Evolutionary conservation across 2,329 filamentous ascomycete genomes (phyloP), one percentile per base, ranked within the genome.

Genomic region (Pseudocercospora musae): DNA sequence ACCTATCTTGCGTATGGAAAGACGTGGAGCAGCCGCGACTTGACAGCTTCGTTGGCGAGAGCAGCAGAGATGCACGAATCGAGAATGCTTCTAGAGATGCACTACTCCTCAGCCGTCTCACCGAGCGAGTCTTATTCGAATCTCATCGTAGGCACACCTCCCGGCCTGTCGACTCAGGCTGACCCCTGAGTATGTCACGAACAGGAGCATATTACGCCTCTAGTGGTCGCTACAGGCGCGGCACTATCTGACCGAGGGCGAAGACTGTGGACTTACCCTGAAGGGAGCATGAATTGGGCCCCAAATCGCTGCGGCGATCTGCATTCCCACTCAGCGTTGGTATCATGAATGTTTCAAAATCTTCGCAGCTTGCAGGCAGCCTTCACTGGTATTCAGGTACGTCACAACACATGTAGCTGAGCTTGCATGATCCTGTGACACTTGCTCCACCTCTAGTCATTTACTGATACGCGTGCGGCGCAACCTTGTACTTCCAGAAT

Each of bases 391-490:
- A 11, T 31, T 29, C 13, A 9, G 10, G 2, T 31, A 31, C 13
- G 10, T 31, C 29, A 11, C 29, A 11, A 11, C 10, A 11, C 29
- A 31, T 31, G 15, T 13, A 40, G n/a, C 3, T 2, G 4, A 40
- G 37, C 37, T 4, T 10, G n/a, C 13, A n/a, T 15, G 33, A 37
- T 10, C 13, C 5, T 3, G 13, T n/a, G 11, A n/a, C 13, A 9
- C 15, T n/a, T n/a, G 33, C 15, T 37, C 3, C 9, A 4, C n/a
- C 13, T n/a, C 33, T 4, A 3, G 15, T 20, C 54, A 20, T 13
- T 44, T 44, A 63, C 20, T 48, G 57, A 50, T 66, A 69, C n/a
- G 66, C 63, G 54, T 67, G 57, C 21, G 66, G 66, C 56, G 66
- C 61, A 21, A 64, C 15, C 42, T 64, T 58, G 48, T 67, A 68